These are phyloP conservation scores for Malbranchea cinnamomea DNA, from an alignment of 2,329 filamentous ascomycete genomes.

Conservation along the genomic window DNA sequence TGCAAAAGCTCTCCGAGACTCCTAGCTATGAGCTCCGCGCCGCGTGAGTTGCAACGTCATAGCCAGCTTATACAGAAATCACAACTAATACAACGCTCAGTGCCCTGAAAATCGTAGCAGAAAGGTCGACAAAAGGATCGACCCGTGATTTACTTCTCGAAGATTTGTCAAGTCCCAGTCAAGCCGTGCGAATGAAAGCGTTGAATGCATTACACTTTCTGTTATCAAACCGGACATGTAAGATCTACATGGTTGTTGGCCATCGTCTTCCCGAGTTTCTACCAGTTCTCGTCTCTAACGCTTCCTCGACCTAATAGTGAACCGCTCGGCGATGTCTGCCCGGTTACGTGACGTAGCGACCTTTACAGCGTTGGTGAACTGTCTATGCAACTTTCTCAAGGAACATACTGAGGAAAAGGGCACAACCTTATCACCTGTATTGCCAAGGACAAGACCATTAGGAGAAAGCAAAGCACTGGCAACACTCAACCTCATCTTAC, in stretches of 20 bases:
- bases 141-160: slow-evolving; percentile 26
- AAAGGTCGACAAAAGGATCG: slow-evolving; percentile 27
- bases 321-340: slow-evolving; percentile 20
- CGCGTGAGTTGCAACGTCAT: slow-evolving; percentile 44
- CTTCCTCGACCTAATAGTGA: slow-evolving; percentile 14
- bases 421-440: slow-evolving; percentile 22
- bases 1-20: slow-evolving; percentile 52
- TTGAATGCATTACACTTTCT: slow-evolving; percentile 31
- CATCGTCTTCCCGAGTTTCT: not conserved
- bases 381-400: slow-evolving; percentile 26
- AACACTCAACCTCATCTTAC: slow-evolving; percentile 48
- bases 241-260: slow-evolving; percentile 6
- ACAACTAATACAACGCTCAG: too few species aligned
- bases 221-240: slow-evolving; percentile 25
- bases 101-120: slow-evolving; percentile 31
- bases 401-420: slow-evolving; percentile 22
- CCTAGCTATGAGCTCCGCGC: slow-evolving; percentile 60
- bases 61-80: too few species aligned
- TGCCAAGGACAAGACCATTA: slow-evolving; percentile 25
- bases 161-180: slow-evolving; percentile 26
- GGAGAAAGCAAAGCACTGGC: slow-evolving; percentile 29
- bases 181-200: slow-evolving; percentile 23
- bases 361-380: slow-evolving; percentile 26
- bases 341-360: slow-evolving; percentile 22
- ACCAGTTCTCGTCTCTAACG: not conserved